Base-by-base conservation (phyloP, 2,329 filamentous ascomycete genomes). In the Didymella sp. region DNA sequence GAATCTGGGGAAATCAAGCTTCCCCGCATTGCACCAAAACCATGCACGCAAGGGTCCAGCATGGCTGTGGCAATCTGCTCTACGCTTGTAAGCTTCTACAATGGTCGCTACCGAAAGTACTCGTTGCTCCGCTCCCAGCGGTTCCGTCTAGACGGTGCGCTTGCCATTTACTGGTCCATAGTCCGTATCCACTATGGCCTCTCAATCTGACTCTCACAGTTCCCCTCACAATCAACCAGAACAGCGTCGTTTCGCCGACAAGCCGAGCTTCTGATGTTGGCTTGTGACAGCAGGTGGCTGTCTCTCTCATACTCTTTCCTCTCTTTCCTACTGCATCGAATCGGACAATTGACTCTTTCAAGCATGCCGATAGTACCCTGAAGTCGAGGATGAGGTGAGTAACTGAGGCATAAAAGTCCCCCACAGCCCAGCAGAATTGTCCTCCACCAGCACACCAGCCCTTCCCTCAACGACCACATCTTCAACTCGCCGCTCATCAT, bases 1-100 rank as follows among this genome's bases (percentile, higher is more conserved):
- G 31, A 45, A 37, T 25, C 25, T 46, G 50, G 33, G 44, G 40
- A 45, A 51, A 37, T 35, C 21, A 45, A 47, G 45, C 45, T 58
- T 54, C 56, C 56, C 56, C 56, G 45, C 56, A 46, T 45, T 41
- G 21, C 49, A 30, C 54, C 31, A 41, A 31, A 15, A 44, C 6
- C 21, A 51, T 28, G 17, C 17, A 47, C 35, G 43, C 43, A 46
- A 44, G 37, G 48, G 37, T 35, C 43, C 38, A 33, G 37, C 47
- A 43, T 37, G 37, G 21, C 4, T 30, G n/a, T 13, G 42, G 19
- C 28, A n/a, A n/a, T 21, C 22, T 17, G 19, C n/a, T 31, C n/a
- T 30, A 37, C 40, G n/a, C 33, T 8, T 37, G 30, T n/a, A 17
- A 21, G 15, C 19, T 35, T 38, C 15, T 22, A 30, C 17, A 24